These are phyloP conservation scores for Sporothrix pseudoabietina DNA, from an alignment of 2,329 filamentous ascomycete species.

Conservation along the genomic window DNA sequence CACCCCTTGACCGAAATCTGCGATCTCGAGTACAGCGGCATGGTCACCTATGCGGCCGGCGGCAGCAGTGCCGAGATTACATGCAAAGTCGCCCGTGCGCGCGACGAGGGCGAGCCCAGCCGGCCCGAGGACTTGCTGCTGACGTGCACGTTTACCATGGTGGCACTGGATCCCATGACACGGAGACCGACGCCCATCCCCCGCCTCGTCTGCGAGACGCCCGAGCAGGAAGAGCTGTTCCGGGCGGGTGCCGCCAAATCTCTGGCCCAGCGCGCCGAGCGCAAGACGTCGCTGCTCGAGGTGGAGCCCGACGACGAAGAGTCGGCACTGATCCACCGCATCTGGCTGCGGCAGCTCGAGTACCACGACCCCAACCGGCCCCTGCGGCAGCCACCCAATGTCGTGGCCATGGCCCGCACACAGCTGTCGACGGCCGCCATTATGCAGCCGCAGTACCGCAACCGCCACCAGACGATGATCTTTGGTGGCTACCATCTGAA, in stretches of 20 bases:
- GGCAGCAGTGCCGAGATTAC: slow-evolving; percentile 74
- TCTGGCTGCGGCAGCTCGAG: slow-evolving; percentile 66
- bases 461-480: slow-evolving; percentile 72
- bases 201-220: slow-evolving; percentile 59
- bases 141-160: slow-evolving; percentile 70
- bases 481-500: slow-evolving; percentile 76
- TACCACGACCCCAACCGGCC: slow-evolving; percentile 44
- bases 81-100: slow-evolving; percentile 70
- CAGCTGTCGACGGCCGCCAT: slow-evolving; percentile 65
- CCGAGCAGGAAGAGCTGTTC: slow-evolving; percentile 66
- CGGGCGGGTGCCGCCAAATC: slow-evolving; percentile 39
- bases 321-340: slow-evolving; percentile 69
- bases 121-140: slow-evolving; percentile 49
- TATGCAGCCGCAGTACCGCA: slow-evolving; percentile 66
- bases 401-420: slow-evolving; percentile 62
- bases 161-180: slow-evolving; percentile 68
- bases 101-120: slow-evolving; percentile 57
- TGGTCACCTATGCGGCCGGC: slow-evolving; percentile 68
- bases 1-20: slow-evolving; percentile 75
- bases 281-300: slow-evolving; percentile 53
- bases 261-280: slow-evolving; percentile 60
- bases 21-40: slow-evolving; percentile 70
- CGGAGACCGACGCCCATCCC: slow-evolving; percentile 65
- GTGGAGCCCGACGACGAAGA: slow-evolving; percentile 71
- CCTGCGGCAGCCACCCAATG: slow-evolving; percentile 42